A percentile compares a stretch with the other conserved stretches of the same genome.
phyloP scores from a whole-genome alignment of 2,329 filamentous ascomycete genomes.

The Microascus cirrosus region DNA sequence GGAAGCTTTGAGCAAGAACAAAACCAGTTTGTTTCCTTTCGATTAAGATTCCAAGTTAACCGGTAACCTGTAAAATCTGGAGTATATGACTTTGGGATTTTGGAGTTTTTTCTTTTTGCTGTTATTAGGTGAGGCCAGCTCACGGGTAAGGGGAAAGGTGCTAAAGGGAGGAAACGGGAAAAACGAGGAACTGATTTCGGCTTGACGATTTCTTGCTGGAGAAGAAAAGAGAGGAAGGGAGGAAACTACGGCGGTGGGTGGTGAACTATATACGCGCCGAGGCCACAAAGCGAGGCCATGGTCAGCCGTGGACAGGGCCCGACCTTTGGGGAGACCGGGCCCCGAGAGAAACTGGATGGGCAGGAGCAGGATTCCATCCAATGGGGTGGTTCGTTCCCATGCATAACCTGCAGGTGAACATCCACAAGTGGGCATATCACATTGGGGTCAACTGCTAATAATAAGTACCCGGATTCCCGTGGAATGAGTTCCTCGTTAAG shows the following conservation, averaged over 20 bases:
- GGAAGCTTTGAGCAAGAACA: constrained; percentile 1
- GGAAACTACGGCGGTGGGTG: constrained; percentile 14
- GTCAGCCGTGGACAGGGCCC: background rate
- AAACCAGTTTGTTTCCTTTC: constrained; percentile 5
- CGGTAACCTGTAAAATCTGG: constrained; percentile 4
- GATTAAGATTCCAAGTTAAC: constrained; percentile 6
- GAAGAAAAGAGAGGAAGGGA: background rate
- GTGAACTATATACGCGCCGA: constrained; percentile 23
- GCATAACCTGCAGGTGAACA: constrained; percentile 1
- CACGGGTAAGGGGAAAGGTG: constrained; percentile 26
- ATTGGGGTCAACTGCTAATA: background rate
- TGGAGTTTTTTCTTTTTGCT: constrained; percentile 8
- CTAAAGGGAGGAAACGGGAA: constrained; percentile 33
- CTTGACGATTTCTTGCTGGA: background rate
- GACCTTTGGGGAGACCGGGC: background rate
- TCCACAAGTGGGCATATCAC: constrained; percentile 1
- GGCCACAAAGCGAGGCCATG: constrained; percentile 3
- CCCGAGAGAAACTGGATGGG: background rate
- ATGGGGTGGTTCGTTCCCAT: constrained; percentile 1
- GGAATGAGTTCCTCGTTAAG: background rate
- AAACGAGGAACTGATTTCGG: constrained; percentile 17
- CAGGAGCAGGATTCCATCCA: background rate
- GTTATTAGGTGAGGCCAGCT: constrained; percentile 39
- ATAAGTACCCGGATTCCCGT: background rate
- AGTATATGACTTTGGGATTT: constrained; percentile 8